Evolutionary conservation across 2,329 filamentous ascomycete species (phyloP).

Genomic region (Lecanicillium sp.): DNA sequence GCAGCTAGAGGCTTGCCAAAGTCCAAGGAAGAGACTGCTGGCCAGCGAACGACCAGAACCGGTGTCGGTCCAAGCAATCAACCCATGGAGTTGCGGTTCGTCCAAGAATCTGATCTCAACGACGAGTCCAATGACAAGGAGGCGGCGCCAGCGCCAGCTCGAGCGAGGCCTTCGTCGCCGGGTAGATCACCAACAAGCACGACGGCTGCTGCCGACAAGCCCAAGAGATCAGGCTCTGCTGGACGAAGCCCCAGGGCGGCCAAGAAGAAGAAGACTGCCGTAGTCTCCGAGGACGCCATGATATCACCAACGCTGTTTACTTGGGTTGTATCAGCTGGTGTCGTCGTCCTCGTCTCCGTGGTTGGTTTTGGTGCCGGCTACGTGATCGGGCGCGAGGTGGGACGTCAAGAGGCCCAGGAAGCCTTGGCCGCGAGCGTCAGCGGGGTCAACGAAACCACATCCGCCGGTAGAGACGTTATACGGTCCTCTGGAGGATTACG

Average conservation of each 20-base stretch:
- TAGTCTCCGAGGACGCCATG: constrained; percentile 26
- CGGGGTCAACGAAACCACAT: constrained; percentile 36
- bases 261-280: constrained; percentile 51
- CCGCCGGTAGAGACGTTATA: constrained; percentile 46
- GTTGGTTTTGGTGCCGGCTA: constrained; percentile 63
- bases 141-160: constrained; percentile 12
- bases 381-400: constrained; percentile 58
- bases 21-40: constrained; percentile 37
- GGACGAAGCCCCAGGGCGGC: constrained; percentile 34
- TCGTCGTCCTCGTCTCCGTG: constrained; percentile 59
- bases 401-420: constrained; percentile 43
- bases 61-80: constrained; percentile 39
- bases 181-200: constrained; percentile 19
- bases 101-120: constrained; percentile 53
- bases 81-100: constrained; percentile 50
- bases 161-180: constrained; percentile 19
- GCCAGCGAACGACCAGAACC: constrained; percentile 21
- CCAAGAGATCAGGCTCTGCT: constrained; percentile 38
- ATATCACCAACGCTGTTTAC: constrained; percentile 54
- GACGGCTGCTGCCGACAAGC: constrained; percentile 29
- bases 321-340: constrained; percentile 58
- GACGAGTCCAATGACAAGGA: constrained; percentile 21
- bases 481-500: constrained; percentile 41
- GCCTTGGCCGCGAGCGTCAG: constrained; percentile 33
- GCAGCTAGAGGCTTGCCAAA: constrained; percentile 79